A percentile compares a stretch with the other conserved stretches of the same genome.
These are phyloP conservation scores for Entomophthora muscae DNA, from an alignment of 371 early-diverging fungal genomes.

Conservation along the genomic window DNA sequence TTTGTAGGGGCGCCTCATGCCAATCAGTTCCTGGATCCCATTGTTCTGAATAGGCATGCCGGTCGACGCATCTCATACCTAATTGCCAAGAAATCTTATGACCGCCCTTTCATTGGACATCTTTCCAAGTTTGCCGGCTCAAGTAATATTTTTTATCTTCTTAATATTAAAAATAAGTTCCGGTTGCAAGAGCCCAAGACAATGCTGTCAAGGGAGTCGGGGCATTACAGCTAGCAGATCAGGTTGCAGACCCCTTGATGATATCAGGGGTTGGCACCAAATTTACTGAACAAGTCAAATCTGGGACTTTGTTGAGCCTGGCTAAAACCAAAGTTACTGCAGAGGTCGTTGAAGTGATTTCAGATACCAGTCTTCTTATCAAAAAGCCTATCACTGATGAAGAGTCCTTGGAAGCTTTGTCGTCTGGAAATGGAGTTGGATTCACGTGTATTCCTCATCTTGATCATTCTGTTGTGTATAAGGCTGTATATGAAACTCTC, in stretches of 20 bases:
- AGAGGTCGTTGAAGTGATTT: conserved; percentile 52
- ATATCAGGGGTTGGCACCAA: conserved; percentile 44
- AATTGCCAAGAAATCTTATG: conserved; percentile 53
- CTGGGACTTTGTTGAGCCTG: conserved; percentile 42
- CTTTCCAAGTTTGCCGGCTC: not conserved
- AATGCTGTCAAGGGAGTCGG: conserved; percentile 54
- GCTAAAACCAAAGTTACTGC: conserved; percentile 37
- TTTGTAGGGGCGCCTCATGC: conserved; percentile 93
- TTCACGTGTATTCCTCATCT: conserved; percentile 71
- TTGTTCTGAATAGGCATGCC: conserved; percentile 55
- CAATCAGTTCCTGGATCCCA: conserved; percentile 90
- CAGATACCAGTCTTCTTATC: conserved; percentile 56
- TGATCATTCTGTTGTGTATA: conserved; percentile 74
- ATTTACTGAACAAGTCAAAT: conserved; percentile 44
- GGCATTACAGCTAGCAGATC: conserved; percentile 36
- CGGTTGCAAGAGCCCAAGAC: conserved; percentile 87
- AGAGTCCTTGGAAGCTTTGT: conserved; percentile 35
- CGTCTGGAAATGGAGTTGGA: conserved; percentile 30
- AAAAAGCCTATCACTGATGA: conserved; percentile 45
- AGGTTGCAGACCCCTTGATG: conserved; percentile 36
- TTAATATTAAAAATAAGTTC: conserved; percentile 35
- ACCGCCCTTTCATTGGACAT: not conserved
- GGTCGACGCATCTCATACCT: conserved; percentile 65
- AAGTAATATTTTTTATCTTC: not conserved
- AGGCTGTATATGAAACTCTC: conserved; percentile 55